Base-by-base conservation (phyloP, 495 filamentous ascomycete genomes). In the Xylaria sp. region DNA sequence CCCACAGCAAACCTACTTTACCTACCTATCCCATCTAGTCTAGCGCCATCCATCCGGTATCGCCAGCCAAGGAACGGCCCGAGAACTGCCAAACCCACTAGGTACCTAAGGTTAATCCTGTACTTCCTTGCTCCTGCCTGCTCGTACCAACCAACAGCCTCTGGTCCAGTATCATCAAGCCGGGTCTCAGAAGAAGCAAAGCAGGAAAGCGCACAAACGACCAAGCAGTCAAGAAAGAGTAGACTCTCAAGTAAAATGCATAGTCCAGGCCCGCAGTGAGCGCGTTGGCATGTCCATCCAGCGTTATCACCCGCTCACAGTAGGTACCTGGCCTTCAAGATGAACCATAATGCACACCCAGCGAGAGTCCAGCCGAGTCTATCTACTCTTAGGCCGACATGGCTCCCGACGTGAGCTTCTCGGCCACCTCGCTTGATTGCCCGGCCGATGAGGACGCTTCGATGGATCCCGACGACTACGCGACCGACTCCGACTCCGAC, bases 331-430 rank as follows among this genome's bases (percentile, higher is more conserved):
- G 50, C 40, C 66, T 17, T 68, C 66, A 68, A 44, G 52, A 59
- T 68, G 66, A 68, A 37, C 40, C 35, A 33, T 70, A 19, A 62
- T 63, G 46, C 17, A 43, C 58, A 19, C 7, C 31, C 68, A 43
- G 24, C 43, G 58, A 57, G 46, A 63, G 46, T 21, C 44, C 67
- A 43, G 29, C 44, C 55, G 29, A 61, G 55, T 52, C 55, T 50
- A 55, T 41, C 48, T 33, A 46, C 26, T 52, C 67, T 31, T 61
- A 52, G 57, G 52, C 43, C 59, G 72, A 71, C 65, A 78, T 78
- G 76, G 68, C 74, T 64, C 52, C 59, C 70, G 76, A 74, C 70
- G 73, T 75, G 44, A 75, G 71, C 61, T 75, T 74, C 71, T 67
- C 76, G 35, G 43, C 73, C 31, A 33, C 70, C 50, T 78, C 76